phyloP scores from a whole-genome alignment of 2,329 filamentous ascomycete genomes.

The Alternaria sp. region DNA sequence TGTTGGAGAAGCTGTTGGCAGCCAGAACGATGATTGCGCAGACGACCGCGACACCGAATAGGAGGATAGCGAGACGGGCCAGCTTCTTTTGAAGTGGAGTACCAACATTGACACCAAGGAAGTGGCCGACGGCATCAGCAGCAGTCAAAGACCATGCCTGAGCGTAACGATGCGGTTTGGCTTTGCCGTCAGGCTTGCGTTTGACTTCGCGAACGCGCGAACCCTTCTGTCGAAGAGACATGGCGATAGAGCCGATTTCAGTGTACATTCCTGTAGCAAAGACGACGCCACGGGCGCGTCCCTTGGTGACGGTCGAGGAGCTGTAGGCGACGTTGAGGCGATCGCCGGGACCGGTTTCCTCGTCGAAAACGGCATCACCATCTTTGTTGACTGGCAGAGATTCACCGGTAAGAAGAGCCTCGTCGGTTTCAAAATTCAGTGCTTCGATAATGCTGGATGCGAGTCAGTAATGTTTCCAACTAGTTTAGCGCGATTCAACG shows the following conservation, averaged over 20 bases:
- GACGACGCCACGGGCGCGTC: constrained; percentile 72
- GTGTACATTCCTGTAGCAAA: constrained; percentile 74
- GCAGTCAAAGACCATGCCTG: constrained; percentile 62
- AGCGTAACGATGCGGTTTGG: constrained; percentile 49
- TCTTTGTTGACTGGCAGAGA: constrained; percentile 72
- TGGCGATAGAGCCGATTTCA: constrained; percentile 76
- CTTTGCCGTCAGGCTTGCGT: constrained; percentile 48
- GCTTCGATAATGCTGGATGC: constrained; percentile 59
- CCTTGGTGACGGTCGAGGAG: constrained; percentile 50
- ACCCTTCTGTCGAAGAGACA: constrained; percentile 63
- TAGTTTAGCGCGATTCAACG: constrained; percentile 6
- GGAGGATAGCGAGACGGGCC: constrained; percentile 43
- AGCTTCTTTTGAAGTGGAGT: constrained; percentile 52
- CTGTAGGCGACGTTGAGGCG: constrained; percentile 74
- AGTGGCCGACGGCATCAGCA: constrained; percentile 46
- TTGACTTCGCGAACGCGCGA: constrained; percentile 52
- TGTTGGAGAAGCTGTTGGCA: constrained; percentile 49
- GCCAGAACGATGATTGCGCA: constrained; percentile 49
- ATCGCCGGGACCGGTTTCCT: constrained; percentile 69
- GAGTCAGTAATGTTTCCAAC: neutral
- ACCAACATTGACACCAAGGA: constrained; percentile 53
- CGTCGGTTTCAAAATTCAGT: constrained; percentile 79
- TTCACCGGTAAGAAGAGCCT: constrained; percentile 75
- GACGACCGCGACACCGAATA: constrained; percentile 24
- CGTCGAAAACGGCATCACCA: constrained; percentile 61